Evolutionary conservation across 495 filamentous ascomycete genomes (phyloP), one percentile per base, ranked within the genome.

Genomic region (Tuber magnatum): DNA sequence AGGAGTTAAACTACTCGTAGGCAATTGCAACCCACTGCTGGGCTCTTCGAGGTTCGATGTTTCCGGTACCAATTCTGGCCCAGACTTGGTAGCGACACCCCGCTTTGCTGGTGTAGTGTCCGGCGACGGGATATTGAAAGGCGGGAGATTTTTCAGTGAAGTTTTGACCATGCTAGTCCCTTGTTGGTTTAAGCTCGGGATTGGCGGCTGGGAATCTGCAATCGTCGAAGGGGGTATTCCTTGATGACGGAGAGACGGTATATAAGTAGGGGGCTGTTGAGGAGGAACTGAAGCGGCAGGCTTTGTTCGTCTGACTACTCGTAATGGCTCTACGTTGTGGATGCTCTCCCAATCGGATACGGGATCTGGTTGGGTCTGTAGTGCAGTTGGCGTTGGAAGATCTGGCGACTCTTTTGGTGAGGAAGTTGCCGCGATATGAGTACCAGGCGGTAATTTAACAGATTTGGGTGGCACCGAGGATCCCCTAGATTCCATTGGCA

Each of bases 51-150:
- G 56, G 28, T 65, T 68, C 7, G 76, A 78, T 14, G 77, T 81
- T 73, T 82, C 80, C 40, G 51, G 72, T 16, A 82, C 80, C 28
- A 78, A 80, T 18, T 80, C 80, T 6, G 77, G 77, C 41, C 72
- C 40, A 24, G 78, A 68, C 44, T 65, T 65, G 10, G 39, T 28
- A 39, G 24, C 10, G 22, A 28, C 43, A 51, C 51, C 20, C 35
- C 44, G 20, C 12, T 43, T 44, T n/a, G 65, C 71, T 22, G 32
- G 43, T 48, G 35, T 28, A 9, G 48, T 2, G 7, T 48, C 3
- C 1, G 77, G 73, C 6, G 71, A 69, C 22, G 81, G 78, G n/a
- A 82, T 77, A 44, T 82, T 82, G 48, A 82, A 82, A 4, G 81
- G 81, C 0, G 73, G 65, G 32, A 82, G 76, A 32, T 73, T 71